Base-by-base conservation (phyloP, 148 eudicot genomes). In the Silene conica region DNA sequence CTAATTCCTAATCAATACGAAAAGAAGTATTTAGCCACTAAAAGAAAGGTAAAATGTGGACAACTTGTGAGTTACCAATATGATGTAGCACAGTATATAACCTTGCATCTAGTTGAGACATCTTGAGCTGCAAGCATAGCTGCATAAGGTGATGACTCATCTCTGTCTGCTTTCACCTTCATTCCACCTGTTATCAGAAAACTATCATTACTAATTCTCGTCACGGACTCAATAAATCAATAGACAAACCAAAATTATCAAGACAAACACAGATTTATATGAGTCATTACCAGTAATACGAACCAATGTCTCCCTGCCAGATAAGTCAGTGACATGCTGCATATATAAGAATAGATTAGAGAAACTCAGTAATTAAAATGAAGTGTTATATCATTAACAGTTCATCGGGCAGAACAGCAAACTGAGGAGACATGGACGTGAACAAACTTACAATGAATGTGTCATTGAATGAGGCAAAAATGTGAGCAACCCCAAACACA, bases 91-190 rank as follows among this genome's bases (percentile, higher is more conserved):
- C 6, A 52, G 60, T 23, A 52, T 5, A 19, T 5, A 50, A 69
- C 72, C 72, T 90, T 90, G 96, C 92, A 88, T 68, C 96, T 78
- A 41, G 79, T 82, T 1, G 96, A 38, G 62, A 88, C 89, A 79
- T 86, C 96, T 73, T 90, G 96, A 18, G 96, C 92, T 34, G 96
- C 96, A 88, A 90, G 92, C 96, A 90, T 90, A 74, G 96, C 96
- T 6, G 96, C 96, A 83, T 90, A 90, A 16, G 96, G 96, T 43
- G 96, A 90, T 11, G 96, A 90, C 71, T 90, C 96, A 78, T 90
- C 96, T 46, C 96, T 82, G 69, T 90, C 92, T 43, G 96, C 96
- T 70, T 90, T 90, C 16, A 90, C 96, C 81, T 88, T 90, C 96
- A 90, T 90, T 11, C 72, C 72, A 69, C 72, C 72, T 69, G 43